phyloP scores from a whole-genome alignment of 352 stramenopile species.

The Pythium oligandrum region DNA sequence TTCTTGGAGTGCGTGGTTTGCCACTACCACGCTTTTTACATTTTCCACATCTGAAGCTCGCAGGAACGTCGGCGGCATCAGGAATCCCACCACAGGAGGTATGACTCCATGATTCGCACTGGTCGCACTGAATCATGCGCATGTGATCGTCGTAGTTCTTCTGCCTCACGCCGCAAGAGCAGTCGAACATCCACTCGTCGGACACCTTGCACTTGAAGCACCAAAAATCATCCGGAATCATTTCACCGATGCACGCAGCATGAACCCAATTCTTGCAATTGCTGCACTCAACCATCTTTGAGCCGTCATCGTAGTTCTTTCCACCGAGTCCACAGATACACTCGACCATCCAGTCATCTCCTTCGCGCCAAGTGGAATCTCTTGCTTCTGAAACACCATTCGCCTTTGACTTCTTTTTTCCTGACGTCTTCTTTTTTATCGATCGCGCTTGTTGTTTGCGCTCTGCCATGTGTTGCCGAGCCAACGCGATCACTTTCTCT shows the following conservation, averaged over 20 bases:
- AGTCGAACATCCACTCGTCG: slow-evolving; percentile 63
- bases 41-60: slow-evolving; percentile 48
- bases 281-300: slow-evolving; percentile 33
- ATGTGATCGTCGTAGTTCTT: slow-evolving; percentile 65
- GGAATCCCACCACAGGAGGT: slow-evolving; percentile 57
- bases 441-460: slow-evolving; percentile 14
- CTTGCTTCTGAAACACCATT: too few relatives aligned
- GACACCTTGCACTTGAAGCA: slow-evolving; percentile 41
- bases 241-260: slow-evolving; percentile 36
- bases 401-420: slow-evolving; percentile 22
- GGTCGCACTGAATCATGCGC: slow-evolving; percentile 72
- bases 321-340: slow-evolving; percentile 27
- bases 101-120: slow-evolving; percentile 72
- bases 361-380: background rate
- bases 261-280: slow-evolving; percentile 50
- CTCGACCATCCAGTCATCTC: slow-evolving; percentile 21
- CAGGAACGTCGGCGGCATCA: slow-evolving; percentile 38
- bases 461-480: slow-evolving; percentile 11
- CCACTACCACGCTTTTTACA: slow-evolving; percentile 18
- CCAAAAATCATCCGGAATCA: slow-evolving; percentile 47
- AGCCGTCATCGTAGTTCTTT: slow-evolving; percentile 41
- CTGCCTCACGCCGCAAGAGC: slow-evolving; percentile 44
- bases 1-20: slow-evolving; percentile 1
- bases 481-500: slow-evolving; percentile 21
- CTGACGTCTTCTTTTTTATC: slow-evolving; percentile 24